phyloP scores from a whole-genome alignment of 352 stramenopile genomes.

The Phytophthora fragariaefolia region DNA sequence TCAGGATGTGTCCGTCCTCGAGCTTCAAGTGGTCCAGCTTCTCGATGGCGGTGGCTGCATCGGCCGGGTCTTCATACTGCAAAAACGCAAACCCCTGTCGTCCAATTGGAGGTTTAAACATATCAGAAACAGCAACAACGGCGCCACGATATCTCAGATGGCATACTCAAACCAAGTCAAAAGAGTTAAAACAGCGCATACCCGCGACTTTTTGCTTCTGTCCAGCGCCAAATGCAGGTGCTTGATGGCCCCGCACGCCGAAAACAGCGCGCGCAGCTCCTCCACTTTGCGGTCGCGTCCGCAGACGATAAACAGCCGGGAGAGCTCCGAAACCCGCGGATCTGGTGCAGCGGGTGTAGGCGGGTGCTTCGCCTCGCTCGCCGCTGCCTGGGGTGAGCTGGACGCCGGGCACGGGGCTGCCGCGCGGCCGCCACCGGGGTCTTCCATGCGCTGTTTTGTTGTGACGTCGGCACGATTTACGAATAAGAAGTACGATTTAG shows the following conservation, averaged over 20 bases:
- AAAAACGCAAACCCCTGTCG: constrained; percentile 79
- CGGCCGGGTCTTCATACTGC: constrained; percentile 63
- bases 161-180: constrained; percentile 3
- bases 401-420: not conserved
- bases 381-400: not conserved
- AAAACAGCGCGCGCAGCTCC: constrained; percentile 69
- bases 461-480: constrained; percentile 21
- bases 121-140: constrained; percentile 2
- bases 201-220: constrained; percentile 78
- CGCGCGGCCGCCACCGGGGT: constrained; percentile 14
- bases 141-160: not conserved
- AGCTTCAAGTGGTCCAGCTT: constrained; percentile 70
- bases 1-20: constrained; percentile 75
- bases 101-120: constrained; percentile 1
- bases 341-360: not conserved
- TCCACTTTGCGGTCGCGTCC: constrained; percentile 69
- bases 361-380: not conserved
- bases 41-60: constrained; percentile 60
- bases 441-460: constrained; percentile 33
- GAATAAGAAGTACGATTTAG: constrained; percentile 33
- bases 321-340: constrained; percentile 25
- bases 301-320: constrained; percentile 76
- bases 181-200: constrained; percentile 26
- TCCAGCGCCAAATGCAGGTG: constrained; percentile 77
- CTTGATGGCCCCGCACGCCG: constrained; percentile 61